A percentile compares a stretch with the other conserved stretches of the same genome.
phyloP scores from a whole-genome alignment of 495 filamentous ascomycete species.

The Chaetomium cochliodes region DNA sequence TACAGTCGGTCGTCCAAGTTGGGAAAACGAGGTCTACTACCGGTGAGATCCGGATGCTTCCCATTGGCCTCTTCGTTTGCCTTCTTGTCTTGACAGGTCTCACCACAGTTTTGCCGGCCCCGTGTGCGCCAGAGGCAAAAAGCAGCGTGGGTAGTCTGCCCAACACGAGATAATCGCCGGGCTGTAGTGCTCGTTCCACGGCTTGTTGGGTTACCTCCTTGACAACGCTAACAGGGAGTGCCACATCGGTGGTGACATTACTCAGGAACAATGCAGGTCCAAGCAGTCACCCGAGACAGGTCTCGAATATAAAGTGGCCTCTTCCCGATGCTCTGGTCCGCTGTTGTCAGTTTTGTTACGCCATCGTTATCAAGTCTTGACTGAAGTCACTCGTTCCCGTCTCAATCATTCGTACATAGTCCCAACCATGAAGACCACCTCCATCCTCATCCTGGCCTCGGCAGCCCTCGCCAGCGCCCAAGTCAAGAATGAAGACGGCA shows the following conservation, averaged over 20 bases:
- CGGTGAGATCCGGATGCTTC: neutral
- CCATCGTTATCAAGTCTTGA: neutral
- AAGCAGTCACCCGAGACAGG: slow-evolving; percentile 5
- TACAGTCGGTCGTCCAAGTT: neutral
- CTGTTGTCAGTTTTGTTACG: neutral
- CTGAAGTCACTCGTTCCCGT: slow-evolving; percentile 6
- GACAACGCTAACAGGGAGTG: neutral
- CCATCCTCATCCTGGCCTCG: slow-evolving; percentile 31
- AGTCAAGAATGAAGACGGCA: slow-evolving; percentile 25
- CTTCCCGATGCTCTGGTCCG: neutral
- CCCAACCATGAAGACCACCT: slow-evolving; percentile 32
- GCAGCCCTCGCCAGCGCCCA: slow-evolving; percentile 34
- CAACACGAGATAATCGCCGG: slow-evolving; percentile 6
- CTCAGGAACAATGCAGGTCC: slow-evolving; percentile 15
- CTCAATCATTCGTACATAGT: neutral
- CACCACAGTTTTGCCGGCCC: neutral
- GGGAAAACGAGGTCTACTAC: neutral
- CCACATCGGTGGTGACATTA: neutral
- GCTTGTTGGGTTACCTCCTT: neutral
- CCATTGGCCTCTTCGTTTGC: neutral
- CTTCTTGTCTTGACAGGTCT: neutral
- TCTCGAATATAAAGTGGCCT: slow-evolving; percentile 2
- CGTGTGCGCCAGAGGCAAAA: neutral
- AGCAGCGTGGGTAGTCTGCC: neutral
- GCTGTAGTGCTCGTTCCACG: neutral